These are phyloP conservation scores for Paramecium biaurelia DNA, from an alignment of 73 alveolate species.

Conservation along the genomic window DNA sequence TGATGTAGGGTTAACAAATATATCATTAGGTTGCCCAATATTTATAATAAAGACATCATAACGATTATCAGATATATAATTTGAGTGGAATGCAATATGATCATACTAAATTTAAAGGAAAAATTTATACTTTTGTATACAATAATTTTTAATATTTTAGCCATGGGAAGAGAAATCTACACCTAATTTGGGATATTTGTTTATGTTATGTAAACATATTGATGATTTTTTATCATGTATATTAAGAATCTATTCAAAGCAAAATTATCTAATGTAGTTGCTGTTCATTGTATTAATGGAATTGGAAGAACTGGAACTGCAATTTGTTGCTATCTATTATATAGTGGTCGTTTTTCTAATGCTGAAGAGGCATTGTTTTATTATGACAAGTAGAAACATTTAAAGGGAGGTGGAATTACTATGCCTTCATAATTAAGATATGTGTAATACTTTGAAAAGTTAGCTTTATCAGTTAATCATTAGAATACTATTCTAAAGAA, in stretches of 20 bases:
- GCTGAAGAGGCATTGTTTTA: slow-evolving; percentile 73
- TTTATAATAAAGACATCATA: slow-evolving; percentile 17
- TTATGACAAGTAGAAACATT: slow-evolving; percentile 65
- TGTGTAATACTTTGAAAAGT: slow-evolving; percentile 69
- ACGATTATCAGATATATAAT: slow-evolving; percentile 45
- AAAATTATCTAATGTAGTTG: slow-evolving; percentile 78
- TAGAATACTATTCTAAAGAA: slow-evolving; percentile 9
- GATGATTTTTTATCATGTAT: slow-evolving; percentile 71
- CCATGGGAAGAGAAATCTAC: slow-evolving; percentile 92
- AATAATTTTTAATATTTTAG: slow-evolving; percentile 82
- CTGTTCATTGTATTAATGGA: slow-evolving; percentile 94
- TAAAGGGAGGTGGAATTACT: slow-evolving; percentile 76
- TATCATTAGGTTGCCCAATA: slow-evolving; percentile 28
- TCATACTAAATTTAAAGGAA: slow-evolving; percentile 24
- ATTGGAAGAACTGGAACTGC: slow-evolving; percentile 95
- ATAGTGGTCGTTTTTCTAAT: slow-evolving; percentile 64
- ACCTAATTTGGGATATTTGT: slow-evolving; percentile 83
- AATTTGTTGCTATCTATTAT: slow-evolving; percentile 83
- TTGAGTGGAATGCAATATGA: slow-evolving; percentile 41
- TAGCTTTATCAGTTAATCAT: background rate
- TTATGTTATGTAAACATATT: slow-evolving; percentile 79
- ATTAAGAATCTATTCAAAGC: background rate
- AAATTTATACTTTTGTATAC: slow-evolving; percentile 67
- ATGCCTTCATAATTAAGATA: slow-evolving; percentile 75
- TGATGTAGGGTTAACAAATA: slow-evolving; percentile 4